Evolutionary conservation across 2,329 filamentous ascomycete genomes (phyloP), one percentile per base, ranked within the genome.

Genomic region (Didymosphaeria variabile): DNA sequence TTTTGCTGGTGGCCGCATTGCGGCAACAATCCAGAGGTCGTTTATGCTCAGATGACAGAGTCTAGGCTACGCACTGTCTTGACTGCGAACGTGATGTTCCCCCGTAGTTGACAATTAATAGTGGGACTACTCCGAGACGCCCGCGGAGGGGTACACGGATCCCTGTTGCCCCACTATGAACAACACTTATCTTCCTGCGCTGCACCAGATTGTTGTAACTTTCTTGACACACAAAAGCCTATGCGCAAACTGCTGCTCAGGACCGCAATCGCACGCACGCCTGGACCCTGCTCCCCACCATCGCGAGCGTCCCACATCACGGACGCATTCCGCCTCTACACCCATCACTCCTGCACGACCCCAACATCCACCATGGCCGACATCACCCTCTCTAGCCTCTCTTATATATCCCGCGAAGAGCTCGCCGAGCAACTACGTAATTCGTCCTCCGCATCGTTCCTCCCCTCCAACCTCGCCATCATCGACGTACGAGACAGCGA

Each of bases 401-500:
- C 86, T 69, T 88, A 87, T 74, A 89, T 97, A 70, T 85, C 86
- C 10, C 88, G 75, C 64, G 84, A 90, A 65, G 80, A 84, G n/a
- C 88, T 97, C 55, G 88, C 91, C 0, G 80, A 32, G 15, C 59
- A 63, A 6, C 54, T 72, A 38, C 52, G 89, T 26, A 34, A 53
- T 26, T 68, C 78, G 71, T 55, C 57, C 12, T 58, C 51, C 10
- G 52, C 70, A 58, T 61, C 54, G 58, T 21, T 70, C 68, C 68
- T 58, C 42, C 74, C 60, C 60, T 34, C 38, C 17, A 58, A 66
- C 58, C 84, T 93, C 59, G 92, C 92, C 10, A 84, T 98, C 40
- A 86, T 98, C 60, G 95, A 98, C 77, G 95, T 98, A 8, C 89
- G 95, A 60, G 95, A 97, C 77, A 88, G 89, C 67, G 94, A 98